Base-by-base conservation (phyloP, 2,329 filamentous ascomycete genomes). In the Simplicillium sp. region DNA sequence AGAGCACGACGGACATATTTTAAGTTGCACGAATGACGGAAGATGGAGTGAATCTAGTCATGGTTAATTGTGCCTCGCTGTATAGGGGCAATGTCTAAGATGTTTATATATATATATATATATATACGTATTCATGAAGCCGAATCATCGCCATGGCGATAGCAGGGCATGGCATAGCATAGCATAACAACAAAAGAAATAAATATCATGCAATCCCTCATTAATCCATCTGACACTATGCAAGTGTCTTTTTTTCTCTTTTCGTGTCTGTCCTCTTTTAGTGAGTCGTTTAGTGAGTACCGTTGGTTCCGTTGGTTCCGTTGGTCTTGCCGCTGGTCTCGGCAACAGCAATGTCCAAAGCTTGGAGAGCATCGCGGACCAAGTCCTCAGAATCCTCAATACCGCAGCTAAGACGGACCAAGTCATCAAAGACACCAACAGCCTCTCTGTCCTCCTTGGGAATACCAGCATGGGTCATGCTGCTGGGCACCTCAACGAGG, bases 401-500 rank as follows among this genome's bases (percentile, higher is more conserved):
- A 54, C 92, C 92, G 59, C 88, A 96, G 72, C 87, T 94, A 45
- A 98, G 72, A 49, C 92, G 77, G 25, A 98, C 86, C 7, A 98
- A 75, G 61, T 98, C 92, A 58, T 98, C 92, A 56, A 82, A 97
- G 28, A 98, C 88, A 46, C 92, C 92, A 1, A 92, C 88, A 3
- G 82, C 84, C 72, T 98, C 92, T 43, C 92, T 75, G 70, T 94
- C 80, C 46, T 88, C 88, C 59, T 76, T 79, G 38, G 92, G 92
- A 50, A 98, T 98, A 44, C 90, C 92, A 17, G 88, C 86, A 63
- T 98, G 92, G 14, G 92, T 98, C 92, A 98, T 98, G 65, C 81
- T 86, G 54, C 85, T 86, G 16, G 92, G 92, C 3, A 98, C 78
- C 67, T 98, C 92, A 52, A 89, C 82, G 46, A 98, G 71, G 55